Base-by-base conservation (phyloP, 202 grass and related monocot species). In the Setaria viridis region DNA sequence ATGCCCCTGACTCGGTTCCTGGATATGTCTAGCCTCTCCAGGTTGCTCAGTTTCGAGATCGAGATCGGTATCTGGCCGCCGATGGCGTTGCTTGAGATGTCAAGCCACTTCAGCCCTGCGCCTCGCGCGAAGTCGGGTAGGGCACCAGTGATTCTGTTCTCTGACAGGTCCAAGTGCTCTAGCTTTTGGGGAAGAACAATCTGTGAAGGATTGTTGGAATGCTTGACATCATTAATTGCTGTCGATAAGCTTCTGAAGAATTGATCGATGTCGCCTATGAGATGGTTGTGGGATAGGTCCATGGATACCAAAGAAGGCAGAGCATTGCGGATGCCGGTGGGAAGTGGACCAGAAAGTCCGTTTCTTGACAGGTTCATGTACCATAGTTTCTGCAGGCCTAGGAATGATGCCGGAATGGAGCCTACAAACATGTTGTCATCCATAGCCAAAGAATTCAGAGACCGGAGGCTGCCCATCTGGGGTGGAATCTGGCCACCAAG, bases 311-410 rank as follows among this genome's bases (percentile, higher is more conserved):
- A 6, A n/a, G 85, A 71, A 11, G 85, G 59, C 83, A 90, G 59
- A 64, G 84, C 72, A 42, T 79, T 81, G 35, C 48, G 39, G 47
- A 78, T 58, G 46, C 32, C 63, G 14, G 53, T 39, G 42, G 94
- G 91, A 32, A 94, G 51, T 33, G 85, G 46, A 30, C 88, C 89
- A 4, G 85, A 81, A 72, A 94, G 68, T 7, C 41, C 80, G 65
- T 97, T 97, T 71, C 72, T 77, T n/a, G 94, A 94, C 58, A 98
- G 80, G 75, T 98, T 89, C 4, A 98, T 54, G 63, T 82, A 87
- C 95, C 95, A 98, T 8, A 98, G 57, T 66, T 98, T 93, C 60
- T 79, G 56, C 30, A 98, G 30, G 34, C 51, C 78, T 14, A 85
- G 53, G 77, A 95, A 14, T 45, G 94, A 89, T 21, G 70, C 65